Evolutionary conservation across 345 rosid species (phyloP).

Genomic region (Lepidium africanum): DNA sequence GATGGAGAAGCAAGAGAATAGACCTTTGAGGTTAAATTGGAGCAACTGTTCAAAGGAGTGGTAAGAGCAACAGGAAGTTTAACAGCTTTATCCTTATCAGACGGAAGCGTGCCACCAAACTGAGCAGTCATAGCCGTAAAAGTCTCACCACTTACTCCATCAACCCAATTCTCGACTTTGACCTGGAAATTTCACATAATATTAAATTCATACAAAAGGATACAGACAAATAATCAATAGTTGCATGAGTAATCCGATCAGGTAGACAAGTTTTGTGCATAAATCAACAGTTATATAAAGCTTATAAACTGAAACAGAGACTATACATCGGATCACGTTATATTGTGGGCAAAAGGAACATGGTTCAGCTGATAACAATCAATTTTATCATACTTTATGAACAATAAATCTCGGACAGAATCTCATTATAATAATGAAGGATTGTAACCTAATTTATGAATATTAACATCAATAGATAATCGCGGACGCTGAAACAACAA

Average conservation of each 20-base stretch:
- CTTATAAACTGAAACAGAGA: neutral
- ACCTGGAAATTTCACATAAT: conserved; percentile 34
- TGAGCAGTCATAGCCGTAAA: conserved; percentile 64
- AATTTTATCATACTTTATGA: neutral
- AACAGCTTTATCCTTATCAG: conserved; percentile 41
- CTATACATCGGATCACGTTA: neutral
- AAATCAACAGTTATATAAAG: neutral
- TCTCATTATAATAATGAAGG: neutral
- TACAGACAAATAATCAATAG: neutral
- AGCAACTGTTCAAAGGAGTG: conserved; percentile 66
- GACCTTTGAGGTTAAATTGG: conserved; percentile 69
- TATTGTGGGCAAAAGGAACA: neutral
- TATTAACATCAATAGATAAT: neutral
- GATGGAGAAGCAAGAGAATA: neutral
- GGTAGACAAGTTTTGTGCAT: neutral
- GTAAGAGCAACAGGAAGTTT: conserved; percentile 49
- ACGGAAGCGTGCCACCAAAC: conserved; percentile 61
- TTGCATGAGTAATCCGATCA: neutral
- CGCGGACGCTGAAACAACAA: neutral
- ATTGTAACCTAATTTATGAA: neutral
- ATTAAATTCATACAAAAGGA: neutral
- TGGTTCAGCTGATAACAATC: neutral
- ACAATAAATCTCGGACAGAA: neutral
- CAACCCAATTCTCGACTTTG: conserved; percentile 70
- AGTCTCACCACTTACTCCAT: conserved; percentile 46